Evolutionary conservation across 257 asterid genomes (phyloP).

Genomic region (Ligustrum vulgare): DNA sequence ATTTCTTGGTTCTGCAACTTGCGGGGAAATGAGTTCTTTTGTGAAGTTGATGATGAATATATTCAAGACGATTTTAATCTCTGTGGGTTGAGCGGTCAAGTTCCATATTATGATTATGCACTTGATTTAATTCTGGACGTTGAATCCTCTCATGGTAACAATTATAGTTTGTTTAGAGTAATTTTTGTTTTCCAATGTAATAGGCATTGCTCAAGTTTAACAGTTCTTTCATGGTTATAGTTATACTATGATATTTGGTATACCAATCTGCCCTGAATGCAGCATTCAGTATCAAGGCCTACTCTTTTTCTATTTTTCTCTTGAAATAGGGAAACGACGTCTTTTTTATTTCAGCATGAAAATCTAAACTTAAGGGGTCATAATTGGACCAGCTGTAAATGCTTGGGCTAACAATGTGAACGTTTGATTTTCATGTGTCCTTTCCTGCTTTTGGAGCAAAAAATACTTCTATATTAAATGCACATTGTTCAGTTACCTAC

Average conservation of each 20-base stretch:
- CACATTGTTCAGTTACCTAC: background rate
- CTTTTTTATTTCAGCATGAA: background rate
- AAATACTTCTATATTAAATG: background rate
- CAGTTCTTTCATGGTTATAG: background rate
- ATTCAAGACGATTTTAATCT: slow-evolving; percentile 96
- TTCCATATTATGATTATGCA: slow-evolving; percentile 94
- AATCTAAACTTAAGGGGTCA: background rate
- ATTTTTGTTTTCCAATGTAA: background rate
- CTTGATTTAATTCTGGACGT: slow-evolving; percentile 94
- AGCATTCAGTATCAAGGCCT: background rate
- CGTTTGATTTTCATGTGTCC: background rate
- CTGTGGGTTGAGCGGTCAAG: slow-evolving; percentile 96
- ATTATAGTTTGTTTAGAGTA: slow-evolving; percentile 3
- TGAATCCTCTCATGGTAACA: slow-evolving; percentile 90
- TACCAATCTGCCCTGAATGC: slow-evolving; percentile 8
- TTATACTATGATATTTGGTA: background rate
- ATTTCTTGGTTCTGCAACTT: slow-evolving; percentile 98
- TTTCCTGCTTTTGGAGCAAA: background rate
- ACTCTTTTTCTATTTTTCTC: background rate
- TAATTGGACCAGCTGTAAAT: background rate
- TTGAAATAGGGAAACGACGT: background rate
- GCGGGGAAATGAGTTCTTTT: slow-evolving; percentile 97
- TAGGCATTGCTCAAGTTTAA: slow-evolving; percentile 10
- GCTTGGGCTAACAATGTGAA: background rate
- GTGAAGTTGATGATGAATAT: slow-evolving; percentile 97